Base-by-base conservation (phyloP, 2,329 filamentous ascomycete genomes). In the Periglandula ipomoeae region DNA sequence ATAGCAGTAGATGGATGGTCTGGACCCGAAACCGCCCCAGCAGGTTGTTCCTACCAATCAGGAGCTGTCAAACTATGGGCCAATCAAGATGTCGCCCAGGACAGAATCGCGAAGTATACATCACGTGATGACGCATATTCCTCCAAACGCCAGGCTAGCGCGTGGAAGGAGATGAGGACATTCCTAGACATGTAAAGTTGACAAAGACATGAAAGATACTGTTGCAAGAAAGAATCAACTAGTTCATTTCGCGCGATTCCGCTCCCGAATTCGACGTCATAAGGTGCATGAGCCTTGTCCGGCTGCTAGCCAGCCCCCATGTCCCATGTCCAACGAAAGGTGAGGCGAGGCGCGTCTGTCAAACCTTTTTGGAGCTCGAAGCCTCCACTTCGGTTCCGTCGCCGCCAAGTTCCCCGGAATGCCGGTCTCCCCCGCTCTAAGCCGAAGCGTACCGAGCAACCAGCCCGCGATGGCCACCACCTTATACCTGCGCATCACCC, bases 371-470 rank as follows among this genome's bases (percentile, higher is more conserved):
- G 4, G 37, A 39, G 37, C 9, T 44, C 22, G 40, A 20, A 17
- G 37, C 11, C 47, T 39, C 47, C 47, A 49, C 47, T 34, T 44
- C 48, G 48, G 32, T 47, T 40, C 27, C 44, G 42, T 38, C 27
- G 34, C 35, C 30, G 42, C 39, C 30, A 37, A 27, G 22, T 27
- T 46, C 37, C 39, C 43, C 47, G 34, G 47, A 44, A 34, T 43
- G 46, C 47, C 49, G 23, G 35, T 20, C 41, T 44, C 58, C 61
- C 22, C 61, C 62, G 56, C 59, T 56, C 57, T 60, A 66, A 68
- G 65, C 66, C 66, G 66, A 69, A 56, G 61, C 58, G 59, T 59
- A 58, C 65, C 66, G 66, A 65, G 54, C 51, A 47, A 30, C 20
- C 46, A 44, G 23, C 32, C 45, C n/a, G 17, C 27, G 40, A 26